A percentile compares a stretch with the other conserved stretches of the same genome.
phyloP scores from a whole-genome alignment of 768 basidiomycete species.

The Suillus placidus region DNA sequence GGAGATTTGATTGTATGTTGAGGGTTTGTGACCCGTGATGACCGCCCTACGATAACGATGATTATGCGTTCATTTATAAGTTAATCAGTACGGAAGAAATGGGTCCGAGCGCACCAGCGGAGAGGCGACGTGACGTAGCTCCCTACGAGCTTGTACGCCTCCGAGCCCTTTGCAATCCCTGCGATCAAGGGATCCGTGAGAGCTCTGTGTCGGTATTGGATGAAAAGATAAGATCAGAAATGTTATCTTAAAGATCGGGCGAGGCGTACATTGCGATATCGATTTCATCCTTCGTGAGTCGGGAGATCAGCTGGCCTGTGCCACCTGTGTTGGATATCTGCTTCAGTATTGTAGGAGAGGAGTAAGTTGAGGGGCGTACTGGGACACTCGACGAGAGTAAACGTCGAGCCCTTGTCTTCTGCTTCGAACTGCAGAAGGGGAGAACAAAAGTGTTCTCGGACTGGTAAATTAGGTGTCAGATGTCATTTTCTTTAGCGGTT shows the following conservation, averaged over 20 bases:
- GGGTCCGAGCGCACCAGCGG: conserved; percentile 61
- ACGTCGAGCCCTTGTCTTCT: conserved; percentile 67
- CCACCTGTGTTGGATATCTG: conserved; percentile 54
- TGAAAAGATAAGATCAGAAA: conserved; percentile 8
- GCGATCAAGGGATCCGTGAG: conserved; percentile 91
- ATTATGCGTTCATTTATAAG: neutral
- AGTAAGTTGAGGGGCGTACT: conserved; percentile 44
- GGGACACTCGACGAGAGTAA: conserved; percentile 88
- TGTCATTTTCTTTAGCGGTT: neutral
- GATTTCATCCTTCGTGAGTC: conserved; percentile 74
- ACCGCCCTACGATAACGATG: conserved; percentile 69
- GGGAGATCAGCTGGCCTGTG: conserved; percentile 80
- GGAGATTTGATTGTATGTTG: conserved; percentile 66
- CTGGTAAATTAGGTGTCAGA: conserved; percentile 35
- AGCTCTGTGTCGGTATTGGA: conserved; percentile 50
- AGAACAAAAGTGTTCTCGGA: conserved; percentile 89
- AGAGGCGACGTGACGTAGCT: conserved; percentile 89
- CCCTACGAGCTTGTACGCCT: conserved; percentile 88
- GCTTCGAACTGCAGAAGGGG: conserved; percentile 87
- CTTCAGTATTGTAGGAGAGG: conserved; percentile 13
- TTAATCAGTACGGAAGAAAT: conserved; percentile 1
- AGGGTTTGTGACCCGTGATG: conserved; percentile 74
- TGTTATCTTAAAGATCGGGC: conserved; percentile 5
- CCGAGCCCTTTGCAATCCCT: conserved; percentile 88
- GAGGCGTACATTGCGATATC: conserved; percentile 72